Evolutionary conservation across 176 grass and related monocot species (phyloP).

Genomic region (Triticum timopheevii): DNA sequence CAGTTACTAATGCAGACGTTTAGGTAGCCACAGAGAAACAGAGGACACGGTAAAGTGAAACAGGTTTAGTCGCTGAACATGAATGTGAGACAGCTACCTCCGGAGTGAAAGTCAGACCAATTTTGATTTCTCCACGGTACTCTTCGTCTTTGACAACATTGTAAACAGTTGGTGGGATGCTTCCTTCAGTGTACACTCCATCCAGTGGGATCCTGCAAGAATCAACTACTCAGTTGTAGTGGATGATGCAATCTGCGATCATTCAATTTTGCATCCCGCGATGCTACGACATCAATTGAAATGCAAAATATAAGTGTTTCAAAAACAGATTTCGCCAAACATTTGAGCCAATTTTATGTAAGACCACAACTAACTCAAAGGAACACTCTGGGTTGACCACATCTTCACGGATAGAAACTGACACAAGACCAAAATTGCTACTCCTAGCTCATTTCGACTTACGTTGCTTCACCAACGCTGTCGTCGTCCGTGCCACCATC

Average conservation of each 20-base stretch:
- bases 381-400: not conserved
- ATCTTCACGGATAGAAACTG: not conserved
- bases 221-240: not conserved
- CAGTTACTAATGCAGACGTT: not conserved
- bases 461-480: conserved; percentile 74
- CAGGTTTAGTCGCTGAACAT: not conserved
- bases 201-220: conserved; percentile 58
- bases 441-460: conserved; percentile 17
- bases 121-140: conserved; percentile 79
- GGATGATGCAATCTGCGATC: not conserved
- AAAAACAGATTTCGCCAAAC: not conserved
- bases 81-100: conserved; percentile 46
- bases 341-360: not conserved
- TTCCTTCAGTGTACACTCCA: conserved; percentile 51
- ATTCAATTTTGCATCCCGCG: not conserved
- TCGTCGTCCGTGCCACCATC: conserved; percentile 63
- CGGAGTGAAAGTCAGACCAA: conserved; percentile 63
- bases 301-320: not conserved
- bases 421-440: not conserved
- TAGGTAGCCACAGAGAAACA: not conserved
- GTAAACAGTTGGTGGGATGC: conserved; percentile 55
- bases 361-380: not conserved
- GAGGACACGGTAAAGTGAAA: not conserved
- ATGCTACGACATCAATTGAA: not conserved
- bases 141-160: conserved; percentile 80